Conservation (phyloP, 2,329 filamentous ascomycete genomes). For the Lasiodiplodia citricola region DNA sequence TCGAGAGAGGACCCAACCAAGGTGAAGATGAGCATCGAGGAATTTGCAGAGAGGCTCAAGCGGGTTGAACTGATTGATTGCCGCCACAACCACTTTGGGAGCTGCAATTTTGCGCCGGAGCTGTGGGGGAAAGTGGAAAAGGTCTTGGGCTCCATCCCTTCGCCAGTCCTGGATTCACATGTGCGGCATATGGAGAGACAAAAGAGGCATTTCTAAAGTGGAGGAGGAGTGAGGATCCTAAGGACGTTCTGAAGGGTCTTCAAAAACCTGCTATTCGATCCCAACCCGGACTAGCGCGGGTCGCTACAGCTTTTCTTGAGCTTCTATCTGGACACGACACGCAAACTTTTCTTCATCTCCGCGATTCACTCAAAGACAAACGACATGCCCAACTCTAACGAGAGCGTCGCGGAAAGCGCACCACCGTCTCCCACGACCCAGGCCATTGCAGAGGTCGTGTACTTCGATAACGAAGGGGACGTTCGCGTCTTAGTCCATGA, state of each 20-base stretch:
- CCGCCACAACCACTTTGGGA: neutral
- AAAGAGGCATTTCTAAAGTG: slow-evolving; percentile 1
- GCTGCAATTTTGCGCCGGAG: neutral
- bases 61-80: neutral
- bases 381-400: neutral
- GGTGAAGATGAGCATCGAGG: neutral
- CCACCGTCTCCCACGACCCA: neutral
- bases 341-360: neutral
- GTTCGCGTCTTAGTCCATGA: neutral
- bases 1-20: neutral
- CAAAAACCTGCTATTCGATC: neutral
- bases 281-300: neutral
- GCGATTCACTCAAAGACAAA: neutral
- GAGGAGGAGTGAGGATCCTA: neutral
- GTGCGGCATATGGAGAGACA: neutral
- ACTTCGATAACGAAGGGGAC: neutral
- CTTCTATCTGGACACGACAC: neutral
- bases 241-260: neutral
- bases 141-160: neutral
- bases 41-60: neutral
- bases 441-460: neutral
- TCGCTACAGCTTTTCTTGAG: neutral
- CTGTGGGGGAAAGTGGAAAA: neutral
- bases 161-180: neutral
- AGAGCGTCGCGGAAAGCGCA: neutral